Evolutionary conservation across 129 eudicot species (phyloP).

Genomic region (Helianthus annuus): DNA sequence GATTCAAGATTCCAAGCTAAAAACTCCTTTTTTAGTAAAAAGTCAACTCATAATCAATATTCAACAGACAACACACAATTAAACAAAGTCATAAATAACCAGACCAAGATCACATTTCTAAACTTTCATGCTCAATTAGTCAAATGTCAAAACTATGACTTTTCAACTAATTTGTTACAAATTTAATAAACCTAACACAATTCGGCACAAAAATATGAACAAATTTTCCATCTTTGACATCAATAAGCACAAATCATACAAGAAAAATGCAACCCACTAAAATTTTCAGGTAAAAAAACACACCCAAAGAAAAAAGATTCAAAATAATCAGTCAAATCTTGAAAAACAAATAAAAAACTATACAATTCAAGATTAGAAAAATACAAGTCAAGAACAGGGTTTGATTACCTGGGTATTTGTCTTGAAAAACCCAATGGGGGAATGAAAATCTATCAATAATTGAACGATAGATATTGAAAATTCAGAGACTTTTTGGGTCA

Average conservation of each 20-base stretch:
- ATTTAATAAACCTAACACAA: not conserved
- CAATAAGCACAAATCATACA: conserved; percentile 2
- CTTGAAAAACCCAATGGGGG: conserved; percentile 23
- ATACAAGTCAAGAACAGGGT: not conserved
- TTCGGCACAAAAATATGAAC: not conserved
- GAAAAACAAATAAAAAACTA: not conserved
- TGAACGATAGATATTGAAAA: conserved; percentile 13
- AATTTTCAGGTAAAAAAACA: conserved; percentile 19
- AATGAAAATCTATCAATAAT: conserved; percentile 33
- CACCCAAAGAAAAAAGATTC: not conserved
- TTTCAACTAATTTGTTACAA: conserved; percentile 4
- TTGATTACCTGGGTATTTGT: not conserved
- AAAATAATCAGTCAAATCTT: conserved; percentile 3
- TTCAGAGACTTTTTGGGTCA: not conserved
- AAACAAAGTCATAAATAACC: not conserved
- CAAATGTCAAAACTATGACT: not conserved
- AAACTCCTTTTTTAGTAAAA: not conserved
- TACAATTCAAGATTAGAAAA: not conserved
- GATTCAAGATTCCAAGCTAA: conserved; percentile 12
- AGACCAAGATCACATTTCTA: not conserved
- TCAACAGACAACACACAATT: conserved; percentile 7
- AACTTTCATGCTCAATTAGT: not conserved
- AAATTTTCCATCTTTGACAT: not conserved
- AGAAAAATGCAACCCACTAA: conserved; percentile 24
- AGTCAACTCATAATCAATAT: conserved; percentile 27